phyloP scores from a whole-genome alignment of 2,329 filamentous ascomycete genomes.

The Neonectria neomacrospora region DNA sequence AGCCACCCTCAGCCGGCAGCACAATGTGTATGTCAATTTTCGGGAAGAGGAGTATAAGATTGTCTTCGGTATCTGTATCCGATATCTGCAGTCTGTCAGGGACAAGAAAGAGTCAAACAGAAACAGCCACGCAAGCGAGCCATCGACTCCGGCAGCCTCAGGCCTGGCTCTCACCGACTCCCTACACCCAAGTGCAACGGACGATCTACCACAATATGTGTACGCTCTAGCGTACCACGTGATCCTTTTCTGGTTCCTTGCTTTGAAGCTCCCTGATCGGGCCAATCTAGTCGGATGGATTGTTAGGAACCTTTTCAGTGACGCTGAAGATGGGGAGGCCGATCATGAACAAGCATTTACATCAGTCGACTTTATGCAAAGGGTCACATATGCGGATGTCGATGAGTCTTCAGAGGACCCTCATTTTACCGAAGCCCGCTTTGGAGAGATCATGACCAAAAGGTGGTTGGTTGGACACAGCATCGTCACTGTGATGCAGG shows the following conservation, averaged over 20 bases:
- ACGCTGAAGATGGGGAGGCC: constrained; percentile 76
- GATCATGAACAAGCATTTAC: constrained; percentile 94
- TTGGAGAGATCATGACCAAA: constrained; percentile 74
- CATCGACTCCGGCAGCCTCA: constrained; percentile 45
- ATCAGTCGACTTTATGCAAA: constrained; percentile 94
- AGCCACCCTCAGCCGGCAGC: constrained; percentile 86
- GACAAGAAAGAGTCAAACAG: constrained; percentile 67
- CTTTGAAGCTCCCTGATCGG: constrained; percentile 85
- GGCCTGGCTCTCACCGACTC: constrained; percentile 34
- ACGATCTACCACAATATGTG: constrained; percentile 92
- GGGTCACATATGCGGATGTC: constrained; percentile 85
- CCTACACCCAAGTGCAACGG: constrained; percentile 54
- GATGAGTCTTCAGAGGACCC: constrained; percentile 78
- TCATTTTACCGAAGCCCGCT: constrained; percentile 71
- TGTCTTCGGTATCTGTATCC: constrained; percentile 94
- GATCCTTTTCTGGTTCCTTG: constrained; percentile 96
- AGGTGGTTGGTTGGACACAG: constrained; percentile 80
- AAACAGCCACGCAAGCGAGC: constrained; percentile 58
- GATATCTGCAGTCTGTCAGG: constrained; percentile 89
- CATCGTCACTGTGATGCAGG: constrained; percentile 79
- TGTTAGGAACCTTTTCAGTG: constrained; percentile 83
- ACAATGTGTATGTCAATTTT: constrained; percentile 87
- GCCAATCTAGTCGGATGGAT: constrained; percentile 91
- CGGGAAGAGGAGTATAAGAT: constrained; percentile 91
- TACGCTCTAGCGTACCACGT: constrained; percentile 94